Base-by-base conservation (phyloP, 352 stramenopile species). In the Stramenopiles sp. region DNA sequence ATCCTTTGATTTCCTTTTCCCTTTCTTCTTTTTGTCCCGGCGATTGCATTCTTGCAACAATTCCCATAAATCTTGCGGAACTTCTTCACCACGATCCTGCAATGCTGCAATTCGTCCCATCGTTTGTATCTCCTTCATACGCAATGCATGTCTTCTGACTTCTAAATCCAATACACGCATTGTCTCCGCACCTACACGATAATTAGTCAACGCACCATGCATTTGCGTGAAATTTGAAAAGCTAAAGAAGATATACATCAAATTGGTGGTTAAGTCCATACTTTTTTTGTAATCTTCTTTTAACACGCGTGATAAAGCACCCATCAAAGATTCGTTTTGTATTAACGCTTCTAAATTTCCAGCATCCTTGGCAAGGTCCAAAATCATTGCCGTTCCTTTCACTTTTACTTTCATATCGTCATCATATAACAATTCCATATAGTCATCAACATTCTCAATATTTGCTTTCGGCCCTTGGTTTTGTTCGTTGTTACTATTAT, bases 211-310 rank as follows among this genome's bases (percentile, higher is more conserved):
- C 76, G 95, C 89, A 30, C 87, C 84, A 80, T 98, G 94, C 78
- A 97, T 91, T 83, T 97, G 91, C 74, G 94, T 81, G 80, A 97
- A 95, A 84, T 96, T 97, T 78, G 91, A 96, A 80, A 97, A 96
- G 78, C 91, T 93, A 83, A 93, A 94, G 81, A 97, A 97, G 78
- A 97, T 91, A 80, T 94, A 89, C 86, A 96, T 91, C 83, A 98
- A 94, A 6, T 91, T 94, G 81, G 97, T 91, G 32, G 89, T 90
- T 74, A 98, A 91, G 83, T 97, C 93, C 78, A 92, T 92, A 78
- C 86, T 94, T 82, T 96, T 95, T 83, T 94, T 94, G 86, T 94
- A 96, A 78, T 97, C 93, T 83, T 98, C 94, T 74, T 93, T 93
- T 32, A 98, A 85, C 23, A 97, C 89, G 23, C 94, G 88, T 63